Conservation (phyloP, 2,329 filamentous ascomycete species). For the Ceratocystis cacaofunesta region DNA sequence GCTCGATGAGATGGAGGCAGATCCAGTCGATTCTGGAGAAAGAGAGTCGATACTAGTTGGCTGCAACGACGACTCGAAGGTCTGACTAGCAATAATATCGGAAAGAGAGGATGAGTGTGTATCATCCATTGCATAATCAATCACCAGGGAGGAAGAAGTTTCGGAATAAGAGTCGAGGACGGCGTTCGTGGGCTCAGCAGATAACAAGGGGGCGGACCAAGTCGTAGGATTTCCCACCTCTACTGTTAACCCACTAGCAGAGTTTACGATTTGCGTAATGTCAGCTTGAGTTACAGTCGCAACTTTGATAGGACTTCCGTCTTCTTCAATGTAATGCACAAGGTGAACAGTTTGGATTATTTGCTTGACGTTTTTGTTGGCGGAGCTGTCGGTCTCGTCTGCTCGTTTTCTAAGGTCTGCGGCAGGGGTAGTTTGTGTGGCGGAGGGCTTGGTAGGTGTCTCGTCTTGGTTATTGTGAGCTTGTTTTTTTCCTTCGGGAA, state of each 20-base stretch:
- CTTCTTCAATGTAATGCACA: constrained; percentile 36
- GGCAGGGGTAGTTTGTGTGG: background rate
- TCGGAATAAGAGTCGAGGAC: constrained; percentile 20
- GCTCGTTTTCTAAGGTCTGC: constrained; percentile 9
- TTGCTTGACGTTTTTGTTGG: constrained; percentile 25
- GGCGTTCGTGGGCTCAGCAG: background rate
- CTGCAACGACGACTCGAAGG: background rate
- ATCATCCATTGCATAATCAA: background rate
- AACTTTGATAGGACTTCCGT: constrained; percentile 31
- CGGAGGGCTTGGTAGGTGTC: background rate
- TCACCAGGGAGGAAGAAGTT: constrained; percentile 17
- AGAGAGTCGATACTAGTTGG: background rate
- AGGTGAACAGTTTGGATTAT: constrained; percentile 42
- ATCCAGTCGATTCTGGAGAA: background rate
- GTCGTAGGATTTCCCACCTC: constrained; percentile 14
- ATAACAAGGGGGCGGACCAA: constrained; percentile 7
- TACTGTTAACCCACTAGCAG: constrained; percentile 27
- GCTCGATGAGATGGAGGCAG: background rate
- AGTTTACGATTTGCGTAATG: constrained; percentile 27
- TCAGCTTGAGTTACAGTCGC: constrained; percentile 30
- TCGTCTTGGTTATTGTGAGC: background rate
- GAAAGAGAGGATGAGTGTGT: background rate
- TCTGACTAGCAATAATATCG: constrained; percentile 12
- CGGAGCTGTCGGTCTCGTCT: background rate
- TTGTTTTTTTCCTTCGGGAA: background rate